A percentile compares a stretch with the other conserved stretches of the same genome.
phyloP scores from a whole-genome alignment of 768 basidiomycete species.

The Gelatoporia subvermispora region DNA sequence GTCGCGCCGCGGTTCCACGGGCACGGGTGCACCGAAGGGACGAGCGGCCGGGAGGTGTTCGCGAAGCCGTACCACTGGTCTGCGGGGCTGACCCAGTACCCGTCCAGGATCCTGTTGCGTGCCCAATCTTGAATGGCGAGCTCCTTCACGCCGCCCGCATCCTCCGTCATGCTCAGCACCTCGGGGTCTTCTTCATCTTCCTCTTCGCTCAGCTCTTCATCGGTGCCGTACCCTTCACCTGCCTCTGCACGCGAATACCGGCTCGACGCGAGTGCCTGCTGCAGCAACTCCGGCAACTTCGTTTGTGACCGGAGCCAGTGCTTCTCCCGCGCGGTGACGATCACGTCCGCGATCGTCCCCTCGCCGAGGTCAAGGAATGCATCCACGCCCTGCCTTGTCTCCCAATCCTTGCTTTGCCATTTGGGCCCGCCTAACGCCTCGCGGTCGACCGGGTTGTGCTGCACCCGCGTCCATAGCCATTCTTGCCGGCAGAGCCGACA shows the following conservation, averaged over 20 bases:
- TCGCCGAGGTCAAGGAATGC: slow-evolving; percentile 73
- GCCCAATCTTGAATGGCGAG: slow-evolving; percentile 72
- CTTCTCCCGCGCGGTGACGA: slow-evolving; percentile 62
- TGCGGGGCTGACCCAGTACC: slow-evolving; percentile 70
- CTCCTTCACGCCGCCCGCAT: slow-evolving; percentile 40
- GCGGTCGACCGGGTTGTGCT: slow-evolving; percentile 41
- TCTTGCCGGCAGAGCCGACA: slow-evolving; percentile 65
- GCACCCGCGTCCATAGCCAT: slow-evolving; percentile 59
- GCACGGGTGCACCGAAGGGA: slow-evolving; percentile 43
- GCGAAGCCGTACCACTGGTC: slow-evolving; percentile 56
- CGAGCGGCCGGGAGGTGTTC: slow-evolving; percentile 32
- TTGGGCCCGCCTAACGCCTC: slow-evolving; percentile 51
- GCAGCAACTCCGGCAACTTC: slow-evolving; percentile 59
- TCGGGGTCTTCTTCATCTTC: slow-evolving; percentile 44
- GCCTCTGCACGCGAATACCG: slow-evolving; percentile 35
- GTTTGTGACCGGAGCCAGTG: slow-evolving; percentile 64
- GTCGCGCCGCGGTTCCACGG: slow-evolving; percentile 43
- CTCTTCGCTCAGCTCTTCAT: slow-evolving; percentile 31
- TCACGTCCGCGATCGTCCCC: slow-evolving; percentile 58
- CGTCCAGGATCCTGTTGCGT: slow-evolving; percentile 64
- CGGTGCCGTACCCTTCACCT: slow-evolving; percentile 30
- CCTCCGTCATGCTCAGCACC: slow-evolving; percentile 40
- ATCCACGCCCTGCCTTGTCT: slow-evolving; percentile 61
- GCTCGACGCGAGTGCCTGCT: slow-evolving; percentile 61
- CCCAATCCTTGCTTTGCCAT: slow-evolving; percentile 48